phyloP scores from a whole-genome alignment of 2,329 filamentous ascomycete genomes.

The Penicillium sp. region DNA sequence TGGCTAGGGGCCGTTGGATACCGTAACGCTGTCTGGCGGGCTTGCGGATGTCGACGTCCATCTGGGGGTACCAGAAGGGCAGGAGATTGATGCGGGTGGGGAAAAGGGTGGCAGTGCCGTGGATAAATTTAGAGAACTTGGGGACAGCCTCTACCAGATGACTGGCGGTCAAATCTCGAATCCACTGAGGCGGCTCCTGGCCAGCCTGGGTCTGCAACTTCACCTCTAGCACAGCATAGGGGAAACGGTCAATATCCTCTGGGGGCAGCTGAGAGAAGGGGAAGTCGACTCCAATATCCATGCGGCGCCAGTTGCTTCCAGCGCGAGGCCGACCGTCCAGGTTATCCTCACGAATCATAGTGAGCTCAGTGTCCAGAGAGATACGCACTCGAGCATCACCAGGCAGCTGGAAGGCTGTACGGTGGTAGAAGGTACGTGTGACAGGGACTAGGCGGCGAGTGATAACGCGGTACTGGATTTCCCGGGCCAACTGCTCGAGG shows the following conservation, averaged over 20 bases:
- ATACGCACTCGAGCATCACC: slow-evolving; percentile 95
- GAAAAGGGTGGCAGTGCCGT: slow-evolving; percentile 86
- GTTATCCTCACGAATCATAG: slow-evolving; percentile 94
- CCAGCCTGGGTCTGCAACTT: slow-evolving; percentile 96
- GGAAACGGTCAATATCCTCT: slow-evolving; percentile 85
- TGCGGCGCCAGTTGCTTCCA: slow-evolving; percentile 92
- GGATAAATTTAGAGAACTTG: slow-evolving; percentile 99
- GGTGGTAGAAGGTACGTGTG: slow-evolving; percentile 95
- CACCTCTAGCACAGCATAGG: slow-evolving; percentile 93
- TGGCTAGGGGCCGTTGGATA: slow-evolving; percentile 76
- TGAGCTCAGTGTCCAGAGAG: slow-evolving; percentile 92
- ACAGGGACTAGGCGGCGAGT: slow-evolving; percentile 85
- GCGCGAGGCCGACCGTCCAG: slow-evolving; percentile 73
- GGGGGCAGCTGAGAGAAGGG: slow-evolving; percentile 87
- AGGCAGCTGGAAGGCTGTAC: slow-evolving; percentile 94
- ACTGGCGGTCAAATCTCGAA: slow-evolving; percentile 85
- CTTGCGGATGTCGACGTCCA: slow-evolving; percentile 97
- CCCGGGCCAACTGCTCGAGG: slow-evolving; percentile 82
- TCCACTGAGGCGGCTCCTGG: slow-evolving; percentile 95
- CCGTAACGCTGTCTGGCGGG: slow-evolving; percentile 85
- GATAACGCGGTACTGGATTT: slow-evolving; percentile 91
- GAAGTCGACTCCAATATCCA: slow-evolving; percentile 95
- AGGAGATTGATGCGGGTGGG: slow-evolving; percentile 83
- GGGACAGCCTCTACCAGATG: slow-evolving; percentile 98
- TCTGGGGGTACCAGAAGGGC: slow-evolving; percentile 97